Evolutionary conservation across 345 rosid genomes (phyloP).

Genomic region (Hibiscus tridactylites): DNA sequence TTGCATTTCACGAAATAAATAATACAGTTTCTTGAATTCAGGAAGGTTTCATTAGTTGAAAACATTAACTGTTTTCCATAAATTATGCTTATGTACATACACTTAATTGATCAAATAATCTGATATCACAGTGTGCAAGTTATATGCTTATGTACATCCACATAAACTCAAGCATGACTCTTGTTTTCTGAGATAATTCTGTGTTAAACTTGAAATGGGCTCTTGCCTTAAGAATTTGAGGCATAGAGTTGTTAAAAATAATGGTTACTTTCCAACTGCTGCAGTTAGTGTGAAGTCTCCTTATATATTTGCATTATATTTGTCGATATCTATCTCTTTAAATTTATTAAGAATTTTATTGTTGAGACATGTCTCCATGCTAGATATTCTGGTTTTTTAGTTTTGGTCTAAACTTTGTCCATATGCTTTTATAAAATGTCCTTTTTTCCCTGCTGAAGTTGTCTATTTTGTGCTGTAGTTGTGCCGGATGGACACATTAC

Average conservation of each 20-base stretch:
- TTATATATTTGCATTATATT: neutral
- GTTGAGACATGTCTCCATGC: neutral
- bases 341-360: neutral
- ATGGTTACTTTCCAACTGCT: neutral
- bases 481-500: conserved; percentile 78
- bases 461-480: conserved; percentile 32
- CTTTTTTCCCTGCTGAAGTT: conserved; percentile 2
- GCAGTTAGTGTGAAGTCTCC: neutral
- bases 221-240: neutral
- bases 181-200: neutral
- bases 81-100: neutral
- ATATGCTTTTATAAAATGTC: neutral
- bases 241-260: neutral
- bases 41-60: neutral
- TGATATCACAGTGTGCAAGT: neutral
- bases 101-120: neutral
- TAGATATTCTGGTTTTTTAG: neutral
- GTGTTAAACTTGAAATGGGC: neutral
- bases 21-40: neutral
- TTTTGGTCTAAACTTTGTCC: neutral
- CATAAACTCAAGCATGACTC: neutral
- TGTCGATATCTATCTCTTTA: neutral
- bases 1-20: neutral
- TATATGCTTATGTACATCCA: neutral
- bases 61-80: neutral